Evolutionary conservation across 345 rosid genomes (phyloP).

Genomic region (Firmiana major): DNA sequence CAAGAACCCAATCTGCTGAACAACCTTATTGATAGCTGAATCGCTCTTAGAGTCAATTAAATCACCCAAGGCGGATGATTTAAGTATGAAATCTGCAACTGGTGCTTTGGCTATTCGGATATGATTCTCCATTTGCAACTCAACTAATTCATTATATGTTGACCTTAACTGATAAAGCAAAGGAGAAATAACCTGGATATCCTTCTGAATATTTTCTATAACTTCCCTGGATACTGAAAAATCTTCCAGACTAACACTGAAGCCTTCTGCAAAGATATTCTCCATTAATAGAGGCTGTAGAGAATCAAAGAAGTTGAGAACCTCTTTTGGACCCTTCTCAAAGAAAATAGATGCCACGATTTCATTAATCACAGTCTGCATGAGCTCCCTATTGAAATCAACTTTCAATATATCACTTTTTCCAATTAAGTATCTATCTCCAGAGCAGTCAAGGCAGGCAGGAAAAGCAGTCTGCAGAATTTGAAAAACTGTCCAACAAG

Average conservation of each 20-base stretch:
- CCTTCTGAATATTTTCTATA: conserved; percentile 33
- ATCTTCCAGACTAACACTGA: conserved; percentile 66
- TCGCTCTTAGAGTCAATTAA: conserved; percentile 78
- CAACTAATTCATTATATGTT: conserved; percentile 57
- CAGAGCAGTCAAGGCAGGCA: conserved; percentile 47
- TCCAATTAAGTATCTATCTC: conserved; percentile 50
- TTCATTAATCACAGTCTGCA: conserved; percentile 52
- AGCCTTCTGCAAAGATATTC: conserved; percentile 56
- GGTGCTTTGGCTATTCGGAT: conserved; percentile 47
- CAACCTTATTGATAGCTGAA: conserved; percentile 61
- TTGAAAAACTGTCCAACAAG: conserved; percentile 71
- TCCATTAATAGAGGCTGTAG: conserved; percentile 92
- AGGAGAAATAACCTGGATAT: conserved; percentile 43
- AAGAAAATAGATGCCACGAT: conserved; percentile 56
- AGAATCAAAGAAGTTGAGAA: conserved; percentile 60
- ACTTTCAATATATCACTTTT: conserved; percentile 52
- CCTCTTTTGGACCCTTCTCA: conserved; percentile 74
- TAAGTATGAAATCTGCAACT: conserved; percentile 49
- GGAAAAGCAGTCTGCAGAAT: conserved; percentile 75
- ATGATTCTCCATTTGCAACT: conserved; percentile 66
- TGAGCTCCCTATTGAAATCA: conserved; percentile 43
- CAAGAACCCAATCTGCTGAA: conserved; percentile 84
- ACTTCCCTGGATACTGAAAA: conserved; percentile 50
- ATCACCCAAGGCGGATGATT: conserved; percentile 59
- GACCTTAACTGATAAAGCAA: conserved; percentile 54